Conservation (phyloP, 768 basidiomycete genomes). For the Termitomyces sp. region DNA sequence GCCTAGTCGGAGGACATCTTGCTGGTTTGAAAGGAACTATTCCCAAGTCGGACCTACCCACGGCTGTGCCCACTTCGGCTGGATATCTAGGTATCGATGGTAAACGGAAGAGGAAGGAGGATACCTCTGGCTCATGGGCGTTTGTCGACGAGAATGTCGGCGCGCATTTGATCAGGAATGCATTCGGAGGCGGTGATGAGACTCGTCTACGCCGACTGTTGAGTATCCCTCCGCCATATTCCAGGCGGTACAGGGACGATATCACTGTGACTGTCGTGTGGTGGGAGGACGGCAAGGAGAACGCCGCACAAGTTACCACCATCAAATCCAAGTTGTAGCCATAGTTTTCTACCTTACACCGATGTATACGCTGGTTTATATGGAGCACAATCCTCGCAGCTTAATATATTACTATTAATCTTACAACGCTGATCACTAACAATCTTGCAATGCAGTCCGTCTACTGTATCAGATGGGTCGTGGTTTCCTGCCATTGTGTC, state of each 20-base stretch:
- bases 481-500: conserved; percentile 7
- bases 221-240: conserved; percentile 81
- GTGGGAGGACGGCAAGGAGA: conserved; percentile 72
- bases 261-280: conserved; percentile 81
- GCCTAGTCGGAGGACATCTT: conserved; percentile 81
- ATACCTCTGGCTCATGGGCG: conserved; percentile 57
- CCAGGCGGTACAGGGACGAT: conserved; percentile 80
- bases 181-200: conserved; percentile 83
- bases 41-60: conserved; percentile 52
- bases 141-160: conserved; percentile 79
- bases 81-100: conserved; percentile 62
- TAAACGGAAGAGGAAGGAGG: conserved; percentile 42
- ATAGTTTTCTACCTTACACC: neutral
- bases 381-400: neutral
- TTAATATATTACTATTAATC: conserved; percentile 12
- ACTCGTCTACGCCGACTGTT: conserved; percentile 52
- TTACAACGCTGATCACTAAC: conserved; percentile 8
- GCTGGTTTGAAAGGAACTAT: conserved; percentile 65
- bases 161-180: conserved; percentile 85
- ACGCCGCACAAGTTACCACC: conserved; percentile 28
- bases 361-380: neutral
- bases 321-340: conserved; percentile 49
- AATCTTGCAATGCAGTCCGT: neutral
- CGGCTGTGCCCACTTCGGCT: conserved; percentile 50
- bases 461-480: conserved; percentile 12